Conservation (phyloP, 148 eudicot genomes). For the Rhododendron henanense region DNA sequence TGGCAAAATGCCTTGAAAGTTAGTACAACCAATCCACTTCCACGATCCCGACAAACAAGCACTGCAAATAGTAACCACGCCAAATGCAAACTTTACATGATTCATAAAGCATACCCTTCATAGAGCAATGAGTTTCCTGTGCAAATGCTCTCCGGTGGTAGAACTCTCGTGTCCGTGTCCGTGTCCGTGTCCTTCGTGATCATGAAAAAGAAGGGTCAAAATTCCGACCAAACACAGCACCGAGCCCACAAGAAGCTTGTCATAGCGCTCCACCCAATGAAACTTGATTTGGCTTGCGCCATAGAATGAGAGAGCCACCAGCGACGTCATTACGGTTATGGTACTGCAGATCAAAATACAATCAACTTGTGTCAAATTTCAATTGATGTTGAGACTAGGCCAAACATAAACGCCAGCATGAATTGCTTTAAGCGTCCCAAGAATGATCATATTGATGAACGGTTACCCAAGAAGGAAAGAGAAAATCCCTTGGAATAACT, state of each 20-base stretch:
- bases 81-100: neutral
- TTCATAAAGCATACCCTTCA: constrained; percentile 10
- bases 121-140: constrained; percentile 57
- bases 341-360: constrained; percentile 52
- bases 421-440: neutral
- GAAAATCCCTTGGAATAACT: neutral
- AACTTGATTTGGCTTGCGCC: constrained; percentile 97
- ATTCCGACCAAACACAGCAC: constrained; percentile 88
- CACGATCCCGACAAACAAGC: neutral
- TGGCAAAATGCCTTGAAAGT: neutral
- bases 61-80: neutral
- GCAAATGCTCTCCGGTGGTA: constrained; percentile 33
- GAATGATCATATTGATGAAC: neutral
- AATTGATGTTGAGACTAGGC: neutral
- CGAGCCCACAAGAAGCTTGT: constrained; percentile 95
- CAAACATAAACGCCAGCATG: neutral
- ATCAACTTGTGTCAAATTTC: constrained; percentile 8
- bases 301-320: constrained; percentile 96
- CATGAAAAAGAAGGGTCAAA: constrained; percentile 78
- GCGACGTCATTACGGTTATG: constrained; percentile 86
- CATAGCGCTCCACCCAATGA: constrained; percentile 96
- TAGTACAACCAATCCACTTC: neutral
- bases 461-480: neutral
- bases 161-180: constrained; percentile 27
- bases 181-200: constrained; percentile 42